Percentiles rank a stretch among this genome's conserved stretches.
Evolutionary conservation across 2,329 filamentous ascomycete species (phyloP).

Genomic region (Erysiphe neolycopersici): DNA sequence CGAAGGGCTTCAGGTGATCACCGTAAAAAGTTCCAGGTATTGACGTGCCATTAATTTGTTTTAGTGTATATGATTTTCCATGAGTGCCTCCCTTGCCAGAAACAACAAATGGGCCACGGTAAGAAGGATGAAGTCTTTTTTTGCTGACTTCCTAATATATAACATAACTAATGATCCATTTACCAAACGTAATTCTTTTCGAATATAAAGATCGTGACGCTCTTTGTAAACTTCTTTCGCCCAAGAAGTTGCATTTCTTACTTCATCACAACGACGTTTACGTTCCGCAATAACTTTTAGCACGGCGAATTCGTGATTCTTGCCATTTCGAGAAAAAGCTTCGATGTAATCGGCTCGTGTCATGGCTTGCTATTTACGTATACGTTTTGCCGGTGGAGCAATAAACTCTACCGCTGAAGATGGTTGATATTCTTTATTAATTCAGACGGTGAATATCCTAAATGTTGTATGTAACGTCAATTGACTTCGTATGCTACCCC

Average conservation of each 20-base stretch:
- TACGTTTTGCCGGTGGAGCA: background rate
- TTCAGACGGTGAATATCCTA: too few species aligned
- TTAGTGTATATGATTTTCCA: background rate
- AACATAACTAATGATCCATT: background rate
- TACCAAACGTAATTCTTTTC: background rate
- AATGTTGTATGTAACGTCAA: background rate
- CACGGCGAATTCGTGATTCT: background rate
- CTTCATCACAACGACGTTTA: background rate
- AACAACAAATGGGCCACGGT: background rate
- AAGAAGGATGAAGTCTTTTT: slow-evolving; percentile 1
- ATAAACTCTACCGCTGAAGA: background rate
- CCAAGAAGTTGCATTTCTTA: background rate
- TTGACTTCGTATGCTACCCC: background rate
- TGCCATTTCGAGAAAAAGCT: background rate
- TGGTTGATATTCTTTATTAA: background rate
- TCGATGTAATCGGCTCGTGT: background rate
- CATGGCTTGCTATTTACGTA: background rate
- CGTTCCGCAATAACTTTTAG: background rate
- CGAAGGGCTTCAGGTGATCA: background rate
- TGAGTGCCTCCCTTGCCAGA: background rate
- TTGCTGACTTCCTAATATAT: slow-evolving; percentile 1
- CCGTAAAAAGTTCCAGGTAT: background rate
- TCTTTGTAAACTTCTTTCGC: background rate
- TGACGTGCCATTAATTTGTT: background rate
- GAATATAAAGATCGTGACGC: background rate